Base-by-base conservation (phyloP, 2,329 filamentous ascomycete genomes). In the Cladosporium oxysporum region DNA sequence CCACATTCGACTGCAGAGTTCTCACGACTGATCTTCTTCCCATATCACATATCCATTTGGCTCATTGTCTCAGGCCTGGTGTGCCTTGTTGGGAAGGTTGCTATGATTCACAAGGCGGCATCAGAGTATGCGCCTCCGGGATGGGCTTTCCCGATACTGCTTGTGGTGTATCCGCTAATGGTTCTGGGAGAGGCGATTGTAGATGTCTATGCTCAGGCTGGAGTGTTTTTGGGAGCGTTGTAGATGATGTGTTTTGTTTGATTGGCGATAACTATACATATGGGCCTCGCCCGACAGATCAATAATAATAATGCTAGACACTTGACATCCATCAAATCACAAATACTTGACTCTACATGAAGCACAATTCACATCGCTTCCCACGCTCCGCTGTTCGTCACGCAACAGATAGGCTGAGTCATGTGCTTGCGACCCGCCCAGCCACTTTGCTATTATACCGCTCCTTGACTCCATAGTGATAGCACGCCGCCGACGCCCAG, bases 91-190 rank as follows among this genome's bases (percentile, higher is more conserved):
- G 61, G 61, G 11, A 69, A 65, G 21, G 53, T 68, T 31, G 64
- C 49, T 29, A 70, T 71, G 64, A 26, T 58, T 10, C 67, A 66
- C 65, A 68, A 53, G 31, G 65, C 66, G 23, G 55, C 67, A 26
- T 69, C 67, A 12, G 70, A 71, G n/a, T 70, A 67, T 62, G 69
- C 69, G 21, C 62, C 67, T 23, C 26, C 59, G 35, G 55, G 55
- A 35, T 68, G 68, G 66, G 66, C 69, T 14, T 59, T 65, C n/a
- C 66, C 68, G 10, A 23, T 67, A 14, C n/a, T 65, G 6, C 5
- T 69, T 18, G 33, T 67, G n/a, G 8, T 66, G 14, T 71, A 68
- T 33, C 69, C 70, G 18, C 8, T 68, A 5, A 52, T 66, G 50
- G 18, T 71, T n/a, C 23, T 67, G 5, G 58, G 62, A 18, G 58